phyloP scores from a whole-genome alignment of 192 early-diverging fungal genomes.

The Backusella morwellensis region DNA sequence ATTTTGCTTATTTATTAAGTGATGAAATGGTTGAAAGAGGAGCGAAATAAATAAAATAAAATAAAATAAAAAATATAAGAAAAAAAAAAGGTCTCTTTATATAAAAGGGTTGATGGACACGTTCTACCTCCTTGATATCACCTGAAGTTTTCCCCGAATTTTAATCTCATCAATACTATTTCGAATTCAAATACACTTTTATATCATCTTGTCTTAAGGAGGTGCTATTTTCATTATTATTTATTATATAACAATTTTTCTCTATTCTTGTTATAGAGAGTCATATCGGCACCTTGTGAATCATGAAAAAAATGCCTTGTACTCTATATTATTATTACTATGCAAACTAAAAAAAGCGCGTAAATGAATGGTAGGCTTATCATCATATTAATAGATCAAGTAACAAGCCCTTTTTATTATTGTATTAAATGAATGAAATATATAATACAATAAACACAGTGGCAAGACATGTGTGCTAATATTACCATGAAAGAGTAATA shows the following conservation, averaged over 20 bases:
- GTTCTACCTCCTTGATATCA: constrained; percentile 7
- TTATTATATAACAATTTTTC: background rate
- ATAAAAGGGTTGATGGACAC: background rate
- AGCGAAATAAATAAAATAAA: background rate
- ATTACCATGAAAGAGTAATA: background rate
- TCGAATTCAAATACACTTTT: constrained; percentile 2
- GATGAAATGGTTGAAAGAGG: background rate
- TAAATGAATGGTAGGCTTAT: background rate
- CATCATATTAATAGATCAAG: background rate
- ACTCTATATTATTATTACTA: background rate
- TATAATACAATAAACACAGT: background rate
- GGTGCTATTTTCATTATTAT: background rate
- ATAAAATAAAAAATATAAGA: background rate
- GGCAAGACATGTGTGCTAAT: background rate
- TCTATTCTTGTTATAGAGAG: background rate
- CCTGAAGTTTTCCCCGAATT: background rate
- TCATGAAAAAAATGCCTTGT: background rate
- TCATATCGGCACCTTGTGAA: background rate
- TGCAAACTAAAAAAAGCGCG: background rate
- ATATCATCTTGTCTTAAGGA: background rate
- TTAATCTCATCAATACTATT: constrained; percentile 8
- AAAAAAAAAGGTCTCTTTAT: background rate
- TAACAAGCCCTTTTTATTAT: background rate
- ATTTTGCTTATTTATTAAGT: background rate
- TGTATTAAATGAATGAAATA: no score